Evolutionary conservation across 1,139 yeast genomes (phyloP), one percentile per base, ranked within the genome.

Genomic region (Scheffersomyces lignicola): DNA sequence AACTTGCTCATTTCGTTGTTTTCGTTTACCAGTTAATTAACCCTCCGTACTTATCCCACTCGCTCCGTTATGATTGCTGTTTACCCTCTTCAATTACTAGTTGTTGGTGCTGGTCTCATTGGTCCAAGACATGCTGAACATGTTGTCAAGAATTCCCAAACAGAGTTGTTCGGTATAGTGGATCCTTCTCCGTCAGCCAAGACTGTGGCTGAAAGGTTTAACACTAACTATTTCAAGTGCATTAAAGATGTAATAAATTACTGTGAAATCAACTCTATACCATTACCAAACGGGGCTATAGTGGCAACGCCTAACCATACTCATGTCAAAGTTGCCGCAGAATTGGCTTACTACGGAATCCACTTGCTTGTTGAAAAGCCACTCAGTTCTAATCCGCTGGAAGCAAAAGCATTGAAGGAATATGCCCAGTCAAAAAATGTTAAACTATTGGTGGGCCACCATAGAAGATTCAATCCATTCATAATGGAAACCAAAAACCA

Each of bases 101-200:
- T 62, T 4, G 52, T 62, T 6, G 73, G 73, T 3, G 70, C 69
- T 3, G 73, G 73, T 0, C 50, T 66, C 12, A 65, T 67, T 18
- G 73, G 73, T 0, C 73, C 73, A 5, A 55, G 73, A 30, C 73
- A 67, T 44, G 70, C 70, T 9, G 41, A 47, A 27, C 72, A 66
- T 40, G 56, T 67, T 15, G 33, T 38, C 9, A 31, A 36, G 7
- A 56, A 39, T 46, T 53, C 48, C 29, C 52, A 45, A 5, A 55
- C 69, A 10, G 51, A 51, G 13, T 48, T 67, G 8, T 59, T 64
- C 43, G 73, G 57, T 9, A 54, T 67, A 1, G 50, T 67, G 7
- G 73, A 67, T 38, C 67, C 68, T 5, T 51, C 56, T 16, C 56
- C 61, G 1, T 43, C 44, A 20, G 50, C 57, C 4, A 37, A 41